Evolutionary conservation across 495 filamentous ascomycete genomes (phyloP).

Genomic region (Aspergillus avenaceus): DNA sequence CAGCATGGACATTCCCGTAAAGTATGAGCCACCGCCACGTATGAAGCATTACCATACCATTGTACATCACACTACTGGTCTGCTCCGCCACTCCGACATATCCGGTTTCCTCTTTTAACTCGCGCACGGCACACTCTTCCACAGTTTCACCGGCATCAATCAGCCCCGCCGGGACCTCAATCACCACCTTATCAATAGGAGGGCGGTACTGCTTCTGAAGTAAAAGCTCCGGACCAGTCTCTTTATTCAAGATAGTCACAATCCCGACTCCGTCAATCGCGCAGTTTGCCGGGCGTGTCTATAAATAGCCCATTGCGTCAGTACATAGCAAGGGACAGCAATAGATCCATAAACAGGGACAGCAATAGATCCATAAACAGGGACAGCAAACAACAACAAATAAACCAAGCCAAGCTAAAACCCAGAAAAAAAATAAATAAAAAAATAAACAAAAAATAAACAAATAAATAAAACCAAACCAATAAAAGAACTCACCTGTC

Average conservation of each 20-base stretch:
- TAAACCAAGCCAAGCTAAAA: too few relatives aligned
- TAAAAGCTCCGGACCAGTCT: slow-evolving; percentile 67
- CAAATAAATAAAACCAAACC: too few relatives aligned
- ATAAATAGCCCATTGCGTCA: not conserved
- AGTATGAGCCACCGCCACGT: not conserved
- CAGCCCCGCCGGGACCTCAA: slow-evolving; percentile 84
- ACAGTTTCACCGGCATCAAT: slow-evolving; percentile 78
- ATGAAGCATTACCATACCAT: slow-evolving; percentile 50
- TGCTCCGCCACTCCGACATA: slow-evolving; percentile 69
- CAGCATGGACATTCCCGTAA: not conserved
- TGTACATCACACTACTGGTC: slow-evolving; percentile 77
- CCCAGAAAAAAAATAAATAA: too few relatives aligned
- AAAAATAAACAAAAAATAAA: slow-evolving; percentile 1
- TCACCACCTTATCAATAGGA: slow-evolving; percentile 69
- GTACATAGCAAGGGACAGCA: too few relatives aligned
- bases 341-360: too few relatives aligned
- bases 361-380: too few relatives aligned
- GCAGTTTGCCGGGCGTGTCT: slow-evolving; percentile 62
- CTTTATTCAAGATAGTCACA: slow-evolving; percentile 75
- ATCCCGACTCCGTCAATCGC: slow-evolving; percentile 89
- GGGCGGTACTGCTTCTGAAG: slow-evolving; percentile 88
- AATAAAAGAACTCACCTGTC: slow-evolving; percentile 42
- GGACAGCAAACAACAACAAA: too few relatives aligned
- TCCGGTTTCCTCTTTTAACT: slow-evolving; percentile 91
- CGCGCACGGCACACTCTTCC: slow-evolving; percentile 76